Conservation (phyloP, 805 yeast genomes). For the Hyphopichia homilentoma region DNA sequence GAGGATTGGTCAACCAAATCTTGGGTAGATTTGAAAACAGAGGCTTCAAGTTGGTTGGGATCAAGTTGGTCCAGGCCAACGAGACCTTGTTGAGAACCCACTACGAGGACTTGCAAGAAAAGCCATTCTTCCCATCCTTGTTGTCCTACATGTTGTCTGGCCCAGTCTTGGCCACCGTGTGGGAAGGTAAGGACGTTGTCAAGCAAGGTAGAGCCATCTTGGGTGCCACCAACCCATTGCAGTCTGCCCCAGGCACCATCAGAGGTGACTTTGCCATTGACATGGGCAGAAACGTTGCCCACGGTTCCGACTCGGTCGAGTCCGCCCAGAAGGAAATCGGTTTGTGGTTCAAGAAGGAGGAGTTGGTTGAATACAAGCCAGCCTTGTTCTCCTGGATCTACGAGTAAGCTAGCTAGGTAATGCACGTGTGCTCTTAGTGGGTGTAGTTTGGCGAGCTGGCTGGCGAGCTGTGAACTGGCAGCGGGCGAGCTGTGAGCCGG, state of each 20-base stretch:
- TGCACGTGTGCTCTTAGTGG: no score
- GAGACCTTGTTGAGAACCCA: slow-evolving; percentile 87
- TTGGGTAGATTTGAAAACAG: slow-evolving; percentile 92
- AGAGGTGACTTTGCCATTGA: slow-evolving; percentile 99
- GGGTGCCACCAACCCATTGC: slow-evolving; percentile 99
- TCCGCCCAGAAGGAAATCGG: slow-evolving; percentile 92
- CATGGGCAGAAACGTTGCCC: slow-evolving; percentile 98
- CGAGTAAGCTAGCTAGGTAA: slow-evolving; percentile 54
- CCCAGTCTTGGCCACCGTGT: slow-evolving; percentile 97
- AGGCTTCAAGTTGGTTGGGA: slow-evolving; percentile 96
- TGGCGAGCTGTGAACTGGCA: no score
- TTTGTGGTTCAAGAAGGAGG: slow-evolving; percentile 98
- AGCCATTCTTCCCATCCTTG: slow-evolving; percentile 98
- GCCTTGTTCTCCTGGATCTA: slow-evolving; percentile 86
- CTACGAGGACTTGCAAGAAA: slow-evolving; percentile 90
- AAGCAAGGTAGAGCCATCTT: slow-evolving; percentile 96
- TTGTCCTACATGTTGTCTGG: slow-evolving; percentile 96
- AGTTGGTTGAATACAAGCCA: slow-evolving; percentile 87
- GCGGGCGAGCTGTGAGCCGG: slow-evolving; percentile 5
- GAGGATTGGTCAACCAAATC: slow-evolving; percentile 91
- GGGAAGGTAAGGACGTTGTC: slow-evolving; percentile 99
- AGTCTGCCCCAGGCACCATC: slow-evolving; percentile 98
- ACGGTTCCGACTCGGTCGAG: slow-evolving; percentile 99
- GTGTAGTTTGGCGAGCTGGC: no score
- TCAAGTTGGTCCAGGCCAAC: slow-evolving; percentile 85